Evolutionary conservation across 768 basidiomycete species (phyloP), one percentile per base, ranked within the genome.

Genomic region (Leccinum disarticulatum): DNA sequence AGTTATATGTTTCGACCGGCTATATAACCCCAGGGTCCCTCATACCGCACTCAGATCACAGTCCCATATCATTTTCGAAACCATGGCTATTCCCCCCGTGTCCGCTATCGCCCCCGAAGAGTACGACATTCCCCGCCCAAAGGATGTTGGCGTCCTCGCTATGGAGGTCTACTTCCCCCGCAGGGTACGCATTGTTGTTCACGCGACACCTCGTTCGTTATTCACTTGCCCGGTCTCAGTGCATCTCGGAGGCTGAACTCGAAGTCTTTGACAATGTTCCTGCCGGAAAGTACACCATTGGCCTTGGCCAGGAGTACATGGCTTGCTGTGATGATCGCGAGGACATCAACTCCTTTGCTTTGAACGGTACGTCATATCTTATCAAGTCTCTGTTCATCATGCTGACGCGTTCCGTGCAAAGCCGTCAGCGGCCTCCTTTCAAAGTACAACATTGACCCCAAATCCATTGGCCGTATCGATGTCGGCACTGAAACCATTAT

Each of bases 401-500:
- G 6, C 9, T 50, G 31, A 69, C 49, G 13, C 4, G 14, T 51
- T 14, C 28, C 11, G 11, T 33, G n/a, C 56, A 41, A 11, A 96
- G 96, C 88, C 67, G 95, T 97, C 68, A 83, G 86, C 62, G 90
- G 88, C 64, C 87, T 99, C 41, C 82, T 99, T 61, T 84, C 91
- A 71, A 97, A 96, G 77, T 97, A 87, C 83, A 88, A 93, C 80
- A 85, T 99, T 70, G 95, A 98, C 80, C 94, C 97, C 67, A 88
- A 84, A 70, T 93, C 93, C 55, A 95, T 99, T 74, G 97, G 97
- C 59, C 95, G 97, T 64, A 87, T 99, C 60, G 97, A 99, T 64
- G 94, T 98, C 59, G 97, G 97, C 51, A 99, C 97, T 27, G 97
- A 99, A 75, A 98, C 97, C 43, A 93, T 98, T 77, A 97, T 99